Evolutionary conservation across 306 rosid species (phyloP).

Genomic region (Vigna unguiculata): DNA sequence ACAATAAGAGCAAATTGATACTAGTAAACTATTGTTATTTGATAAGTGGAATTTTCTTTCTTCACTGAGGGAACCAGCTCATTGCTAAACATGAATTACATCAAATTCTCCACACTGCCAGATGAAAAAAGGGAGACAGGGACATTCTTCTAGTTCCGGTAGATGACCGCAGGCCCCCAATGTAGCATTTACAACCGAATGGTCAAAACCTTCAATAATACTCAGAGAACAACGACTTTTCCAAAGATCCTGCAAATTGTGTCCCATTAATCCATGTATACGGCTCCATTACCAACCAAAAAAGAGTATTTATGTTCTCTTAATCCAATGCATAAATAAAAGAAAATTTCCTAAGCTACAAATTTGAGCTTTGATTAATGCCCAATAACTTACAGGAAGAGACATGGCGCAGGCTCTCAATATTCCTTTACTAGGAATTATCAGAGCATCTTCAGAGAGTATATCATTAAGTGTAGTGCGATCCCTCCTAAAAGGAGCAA

Average conservation of each 20-base stretch:
- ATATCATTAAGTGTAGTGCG: constrained; percentile 62
- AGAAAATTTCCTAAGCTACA: constrained; percentile 3
- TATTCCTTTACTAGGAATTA: constrained; percentile 79
- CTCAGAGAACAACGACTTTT: constrained; percentile 74
- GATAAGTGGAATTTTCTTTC: constrained; percentile 26
- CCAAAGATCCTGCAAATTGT: constrained; percentile 81
- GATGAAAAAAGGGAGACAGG: constrained; percentile 66
- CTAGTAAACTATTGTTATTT: constrained; percentile 22
- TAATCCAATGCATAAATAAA: not conserved
- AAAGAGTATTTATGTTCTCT: constrained; percentile 4
- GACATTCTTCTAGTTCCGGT: constrained; percentile 65
- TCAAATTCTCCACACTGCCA: constrained; percentile 87
- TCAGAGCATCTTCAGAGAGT: constrained; percentile 73
- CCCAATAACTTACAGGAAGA: constrained; percentile 70
- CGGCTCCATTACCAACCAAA: not conserved
- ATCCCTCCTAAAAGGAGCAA: constrained; percentile 68
- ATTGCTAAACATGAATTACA: constrained; percentile 58
- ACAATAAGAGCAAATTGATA: constrained; percentile 11
- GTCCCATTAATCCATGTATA: constrained; percentile 33
- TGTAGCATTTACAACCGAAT: constrained; percentile 68
- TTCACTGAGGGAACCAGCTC: constrained; percentile 18
- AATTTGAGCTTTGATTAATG: constrained; percentile 4
- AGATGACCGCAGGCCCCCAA: constrained; percentile 82
- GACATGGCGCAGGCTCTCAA: constrained; percentile 83
- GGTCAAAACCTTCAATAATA: constrained; percentile 80